Base-by-base conservation (phyloP, 495 filamentous ascomycete species). In the Hyaloscypha bicolor region DNA sequence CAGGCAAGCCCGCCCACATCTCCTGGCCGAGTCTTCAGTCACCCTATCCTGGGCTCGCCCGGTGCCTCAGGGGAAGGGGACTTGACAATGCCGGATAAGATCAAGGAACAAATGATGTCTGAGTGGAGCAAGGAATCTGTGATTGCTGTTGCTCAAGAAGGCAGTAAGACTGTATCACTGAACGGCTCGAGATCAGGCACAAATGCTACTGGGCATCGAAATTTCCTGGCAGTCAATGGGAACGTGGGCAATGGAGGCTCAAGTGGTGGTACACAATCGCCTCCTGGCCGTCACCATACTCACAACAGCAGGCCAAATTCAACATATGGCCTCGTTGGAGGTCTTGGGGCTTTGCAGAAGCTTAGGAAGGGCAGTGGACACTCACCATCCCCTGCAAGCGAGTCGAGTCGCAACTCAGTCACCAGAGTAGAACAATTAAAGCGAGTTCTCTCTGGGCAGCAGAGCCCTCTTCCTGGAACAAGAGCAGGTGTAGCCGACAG, bases 391-490 rank as follows among this genome's bases (percentile, higher is more conserved):
- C 81, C 81, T 21, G 77, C 80, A 33, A 84, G 81, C 68, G 82
- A 82, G 58, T 88, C 88, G 33, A 87, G 79, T 73, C 77, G 86
- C 65, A 88, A 85, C 32, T 88, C 86, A 21, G 87, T 92, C 12
- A 87, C 93, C n/a, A 89, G 90, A 42, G 88, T 96, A n/a, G 93
- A 93, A 64, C 93, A 96, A 71, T 81, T 97, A 66, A 94, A 93
- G 75, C 86, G 87, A 58, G 90, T 89, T 29, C 83, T 92, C 19
- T 87, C 86, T 3, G 87, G 79, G 63, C 77, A 45, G 70, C 68
- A 19, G 69, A 70, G 30, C 62, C 60, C 48, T 69, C 77, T 66
- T 67, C 77, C 72, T 21, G 67, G 71, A 22, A 53, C 48, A 45
- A 56, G 42, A 48, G 9, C 42, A 48, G 66, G 55, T 57, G 77